Conservation (phyloP, 192 early-diverging fungal genomes). For the Coemansia sp. region DNA sequence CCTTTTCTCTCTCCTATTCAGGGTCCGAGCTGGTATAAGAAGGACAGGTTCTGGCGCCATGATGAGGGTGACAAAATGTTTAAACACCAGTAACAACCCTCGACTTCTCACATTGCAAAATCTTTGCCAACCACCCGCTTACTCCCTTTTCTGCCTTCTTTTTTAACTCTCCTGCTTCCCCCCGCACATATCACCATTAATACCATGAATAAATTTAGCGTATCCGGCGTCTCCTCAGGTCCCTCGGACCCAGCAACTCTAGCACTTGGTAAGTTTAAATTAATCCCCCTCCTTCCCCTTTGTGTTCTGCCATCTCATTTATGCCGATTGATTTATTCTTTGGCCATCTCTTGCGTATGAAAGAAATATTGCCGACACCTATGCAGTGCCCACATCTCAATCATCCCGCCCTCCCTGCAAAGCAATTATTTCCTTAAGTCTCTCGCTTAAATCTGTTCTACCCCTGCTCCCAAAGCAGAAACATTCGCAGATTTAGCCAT, state of each 20-base stretch:
- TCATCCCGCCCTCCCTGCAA: neutral
- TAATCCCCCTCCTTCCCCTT: too few relatives aligned
- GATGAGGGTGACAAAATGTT: neutral
- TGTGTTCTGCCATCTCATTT: neutral
- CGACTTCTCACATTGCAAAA: neutral
- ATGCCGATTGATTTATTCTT: neutral
- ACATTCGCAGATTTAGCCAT: neutral
- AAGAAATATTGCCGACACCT: too few relatives aligned
- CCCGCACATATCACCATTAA: neutral
- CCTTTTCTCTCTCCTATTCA: neutral
- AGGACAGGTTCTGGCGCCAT: neutral
- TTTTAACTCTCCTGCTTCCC: neutral
- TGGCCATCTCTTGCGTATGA: neutral
- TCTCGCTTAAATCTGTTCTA: neutral
- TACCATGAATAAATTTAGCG: too few relatives aligned
- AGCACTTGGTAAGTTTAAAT: constrained; percentile 38
- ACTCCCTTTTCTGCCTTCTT: neutral
- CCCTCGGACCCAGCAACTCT: constrained; percentile 18
- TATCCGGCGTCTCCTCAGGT: neutral
- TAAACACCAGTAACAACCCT: neutral
- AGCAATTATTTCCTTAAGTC: constrained; percentile 4
- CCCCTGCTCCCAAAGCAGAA: neutral
- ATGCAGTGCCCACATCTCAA: neutral
- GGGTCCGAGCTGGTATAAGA: neutral
- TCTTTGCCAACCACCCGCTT: neutral